Evolutionary conservation across 2,329 filamentous ascomycete genomes (phyloP).

Genomic region (Aspergillus quadrilineatus): DNA sequence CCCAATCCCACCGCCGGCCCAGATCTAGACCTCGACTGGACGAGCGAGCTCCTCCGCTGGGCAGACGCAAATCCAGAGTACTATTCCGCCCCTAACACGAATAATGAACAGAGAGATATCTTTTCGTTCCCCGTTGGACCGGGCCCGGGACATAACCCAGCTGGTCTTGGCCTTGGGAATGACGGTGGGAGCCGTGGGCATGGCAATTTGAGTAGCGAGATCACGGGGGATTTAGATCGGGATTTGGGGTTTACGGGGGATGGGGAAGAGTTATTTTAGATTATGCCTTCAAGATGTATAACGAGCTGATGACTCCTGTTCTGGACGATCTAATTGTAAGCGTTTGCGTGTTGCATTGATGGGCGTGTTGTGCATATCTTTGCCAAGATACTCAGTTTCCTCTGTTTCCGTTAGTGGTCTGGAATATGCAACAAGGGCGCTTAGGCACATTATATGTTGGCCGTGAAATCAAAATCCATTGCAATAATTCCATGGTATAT

Average conservation of each 20-base stretch:
- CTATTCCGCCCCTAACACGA: slow-evolving; percentile 2
- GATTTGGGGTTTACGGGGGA: slow-evolving; percentile 33
- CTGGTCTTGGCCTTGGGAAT: background rate
- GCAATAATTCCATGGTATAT: background rate
- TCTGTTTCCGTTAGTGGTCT: background rate
- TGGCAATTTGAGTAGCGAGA: slow-evolving; percentile 20
- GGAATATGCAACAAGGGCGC: background rate
- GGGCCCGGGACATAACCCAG: slow-evolving; percentile 11
- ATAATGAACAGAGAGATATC: slow-evolving; percentile 14
- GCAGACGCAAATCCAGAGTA: slow-evolving; percentile 19
- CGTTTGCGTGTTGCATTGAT: background rate
- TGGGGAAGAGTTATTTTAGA: slow-evolving; percentile 30
- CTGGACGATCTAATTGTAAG: background rate
- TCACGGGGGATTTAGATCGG: slow-evolving; percentile 40
- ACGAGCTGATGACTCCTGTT: background rate
- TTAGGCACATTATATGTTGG: no score
- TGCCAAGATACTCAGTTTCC: background rate
- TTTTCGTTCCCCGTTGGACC: slow-evolving; percentile 25
- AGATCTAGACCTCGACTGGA: slow-evolving; percentile 33
- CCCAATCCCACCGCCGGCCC: slow-evolving; percentile 12
- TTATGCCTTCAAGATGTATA: background rate
- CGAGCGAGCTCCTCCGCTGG: slow-evolving; percentile 30
- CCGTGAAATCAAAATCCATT: no score
- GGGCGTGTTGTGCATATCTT: background rate
- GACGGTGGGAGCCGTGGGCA: slow-evolving; percentile 8